Percentiles rank a stretch among this genome's conserved stretches.
Evolutionary conservation across 192 early-diverging fungal genomes (phyloP).

Genomic region (Umbelopsis sp.): DNA sequence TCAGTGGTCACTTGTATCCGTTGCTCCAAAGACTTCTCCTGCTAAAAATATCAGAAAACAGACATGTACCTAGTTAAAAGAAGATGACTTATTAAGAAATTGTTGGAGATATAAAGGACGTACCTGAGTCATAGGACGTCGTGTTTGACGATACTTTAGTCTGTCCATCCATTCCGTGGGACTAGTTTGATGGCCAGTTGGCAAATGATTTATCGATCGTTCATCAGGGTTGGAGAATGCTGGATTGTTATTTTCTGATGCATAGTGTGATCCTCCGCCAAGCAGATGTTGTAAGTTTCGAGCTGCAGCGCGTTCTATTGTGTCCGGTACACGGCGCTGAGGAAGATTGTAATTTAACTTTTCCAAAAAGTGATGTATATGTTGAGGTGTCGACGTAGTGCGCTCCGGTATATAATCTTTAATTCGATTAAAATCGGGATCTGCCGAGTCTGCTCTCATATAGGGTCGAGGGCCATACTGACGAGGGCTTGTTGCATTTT

Average conservation of each 20-base stretch:
- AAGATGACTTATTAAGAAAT: background rate
- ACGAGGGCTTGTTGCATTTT: background rate
- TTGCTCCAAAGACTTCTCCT: background rate
- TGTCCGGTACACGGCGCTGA: conserved; percentile 11
- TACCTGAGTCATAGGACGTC: background rate
- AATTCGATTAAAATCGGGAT: conserved; percentile 7
- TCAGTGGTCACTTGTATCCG: conserved; percentile 4
- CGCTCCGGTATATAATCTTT: conserved; percentile 24
- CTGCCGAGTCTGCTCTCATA: background rate
- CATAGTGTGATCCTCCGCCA: background rate
- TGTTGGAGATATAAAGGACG: background rate
- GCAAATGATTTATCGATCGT: background rate
- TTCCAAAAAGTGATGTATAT: conserved; percentile 19
- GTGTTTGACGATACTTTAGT: background rate
- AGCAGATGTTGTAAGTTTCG: conserved; percentile 6
- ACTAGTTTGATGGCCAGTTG: background rate
- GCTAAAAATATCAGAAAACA: background rate
- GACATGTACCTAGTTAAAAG: background rate
- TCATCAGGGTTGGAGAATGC: background rate
- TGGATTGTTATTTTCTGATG: background rate
- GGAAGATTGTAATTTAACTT: background rate
- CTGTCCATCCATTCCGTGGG: background rate
- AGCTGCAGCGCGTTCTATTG: conserved; percentile 9
- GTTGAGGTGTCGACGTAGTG: conserved; percentile 19
- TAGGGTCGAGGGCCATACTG: background rate